A percentile compares a stretch with the other conserved stretches of the same genome.
Evolutionary conservation across 108 stramenopile genomes (phyloP).

Genomic region (Epipyxis sp.): DNA sequence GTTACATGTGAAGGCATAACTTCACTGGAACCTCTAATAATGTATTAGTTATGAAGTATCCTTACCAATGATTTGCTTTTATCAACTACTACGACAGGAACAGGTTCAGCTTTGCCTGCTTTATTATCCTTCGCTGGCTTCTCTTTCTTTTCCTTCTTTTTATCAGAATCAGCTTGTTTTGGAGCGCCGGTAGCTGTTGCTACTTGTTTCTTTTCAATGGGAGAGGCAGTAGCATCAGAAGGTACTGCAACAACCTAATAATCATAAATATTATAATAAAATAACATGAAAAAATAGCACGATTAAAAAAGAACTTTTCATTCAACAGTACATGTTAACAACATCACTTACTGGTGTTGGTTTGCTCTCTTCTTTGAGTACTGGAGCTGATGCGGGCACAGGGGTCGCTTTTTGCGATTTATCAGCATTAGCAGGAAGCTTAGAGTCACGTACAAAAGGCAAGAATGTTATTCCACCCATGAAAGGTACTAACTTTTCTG

Average conservation of each 20-base stretch:
- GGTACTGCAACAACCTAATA: constrained; percentile 20
- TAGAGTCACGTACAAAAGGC: constrained; percentile 83
- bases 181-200: constrained; percentile 1
- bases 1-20: no score
- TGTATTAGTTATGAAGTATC: not conserved
- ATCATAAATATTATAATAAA: no score
- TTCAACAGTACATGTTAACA: not conserved
- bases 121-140: constrained; percentile 11
- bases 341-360: constrained; percentile 23
- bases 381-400: constrained; percentile 36
- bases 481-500: constrained; percentile 78
- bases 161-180: not conserved
- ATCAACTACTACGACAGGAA: constrained; percentile 10
- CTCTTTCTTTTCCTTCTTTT: not conserved
- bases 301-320: no score
- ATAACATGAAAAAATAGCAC: no score
- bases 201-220: not conserved
- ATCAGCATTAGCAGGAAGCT: constrained; percentile 48
- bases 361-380: not conserved
- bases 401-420: constrained; percentile 59
- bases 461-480: constrained; percentile 98
- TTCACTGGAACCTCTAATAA: not conserved
- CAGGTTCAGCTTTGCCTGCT: constrained; percentile 19
- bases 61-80: not conserved
- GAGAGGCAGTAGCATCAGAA: not conserved